Conservation (phyloP, 441 rosid species). For the Pelargonium myrrhifolium region DNA sequence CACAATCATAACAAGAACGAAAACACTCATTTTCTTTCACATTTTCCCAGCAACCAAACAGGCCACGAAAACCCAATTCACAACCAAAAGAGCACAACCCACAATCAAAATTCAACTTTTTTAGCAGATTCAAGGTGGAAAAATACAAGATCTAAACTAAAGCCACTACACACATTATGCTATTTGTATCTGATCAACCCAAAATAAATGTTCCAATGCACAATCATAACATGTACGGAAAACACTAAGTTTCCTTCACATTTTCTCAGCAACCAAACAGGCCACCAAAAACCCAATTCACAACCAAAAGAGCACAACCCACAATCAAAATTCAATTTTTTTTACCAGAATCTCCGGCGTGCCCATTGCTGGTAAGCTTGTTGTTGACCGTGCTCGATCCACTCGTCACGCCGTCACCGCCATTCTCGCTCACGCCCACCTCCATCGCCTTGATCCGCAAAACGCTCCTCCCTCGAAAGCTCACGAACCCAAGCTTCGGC, state of each 20-base stretch:
- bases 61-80: not conserved
- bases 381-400: not conserved
- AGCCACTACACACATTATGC: no score
- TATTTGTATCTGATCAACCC: not conserved
- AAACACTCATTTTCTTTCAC: not conserved
- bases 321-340: not conserved
- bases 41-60: not conserved
- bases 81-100: not conserved
- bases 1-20: not conserved
- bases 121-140: not conserved
- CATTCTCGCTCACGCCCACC: not conserved
- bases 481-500: no score
- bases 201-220: not conserved
- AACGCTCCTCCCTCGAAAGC: not conserved
- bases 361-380: not conserved
- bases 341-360: conserved; percentile 1
- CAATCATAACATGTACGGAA: not conserved
- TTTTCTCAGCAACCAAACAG: not conserved
- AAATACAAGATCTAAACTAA: not conserved
- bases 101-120: not conserved
- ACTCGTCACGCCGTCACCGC: not conserved
- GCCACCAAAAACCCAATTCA: not conserved
- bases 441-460: conserved; percentile 1
- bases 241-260: not conserved
- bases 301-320: not conserved